Evolutionary conservation across 164 flowering plant species (phyloP).

Genomic region (Liquidambar formosana): DNA sequence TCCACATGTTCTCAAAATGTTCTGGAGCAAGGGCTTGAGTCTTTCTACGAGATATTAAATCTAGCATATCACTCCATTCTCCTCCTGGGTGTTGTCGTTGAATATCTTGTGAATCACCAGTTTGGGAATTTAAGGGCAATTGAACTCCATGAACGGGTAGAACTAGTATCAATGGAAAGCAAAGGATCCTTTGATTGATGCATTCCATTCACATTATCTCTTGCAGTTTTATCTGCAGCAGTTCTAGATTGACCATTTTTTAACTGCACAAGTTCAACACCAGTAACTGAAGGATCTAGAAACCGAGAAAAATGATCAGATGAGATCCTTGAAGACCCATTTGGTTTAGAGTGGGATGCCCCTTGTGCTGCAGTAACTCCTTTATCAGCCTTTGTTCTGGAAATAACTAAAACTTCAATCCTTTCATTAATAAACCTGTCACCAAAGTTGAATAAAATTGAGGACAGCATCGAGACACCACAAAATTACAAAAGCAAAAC

Average conservation of each 20-base stretch:
- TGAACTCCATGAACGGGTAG: constrained; percentile 67
- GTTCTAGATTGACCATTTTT: constrained; percentile 47
- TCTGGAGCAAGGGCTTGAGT: constrained; percentile 94
- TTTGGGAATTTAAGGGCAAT: constrained; percentile 39
- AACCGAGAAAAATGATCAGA: constrained; percentile 64
- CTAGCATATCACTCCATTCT: constrained; percentile 92
- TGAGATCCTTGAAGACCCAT: constrained; percentile 44
- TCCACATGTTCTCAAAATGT: constrained; percentile 95
- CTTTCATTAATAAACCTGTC: constrained; percentile 93
- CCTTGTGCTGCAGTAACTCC: constrained; percentile 39
- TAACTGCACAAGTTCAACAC: constrained; percentile 91
- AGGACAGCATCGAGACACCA: constrained; percentile 13
- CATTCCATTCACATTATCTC: constrained; percentile 31
- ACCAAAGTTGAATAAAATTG: constrained; percentile 18
- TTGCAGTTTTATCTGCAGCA: constrained; percentile 22
- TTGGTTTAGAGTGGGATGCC: constrained; percentile 41
- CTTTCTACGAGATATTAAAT: constrained; percentile 70
- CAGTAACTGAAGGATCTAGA: constrained; percentile 65
- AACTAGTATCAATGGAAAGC: constrained; percentile 67
- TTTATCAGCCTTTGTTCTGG: constrained; percentile 51
- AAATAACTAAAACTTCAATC: constrained; percentile 66
- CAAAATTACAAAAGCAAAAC: neutral
- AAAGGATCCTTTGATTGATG: constrained; percentile 66
- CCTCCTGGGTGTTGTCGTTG: constrained; percentile 57
- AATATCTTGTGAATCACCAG: constrained; percentile 29